These are phyloP conservation scores for Colletotrichum sp. DNA, from an alignment of 2,329 filamentous ascomycete species.

Conservation along the genomic window DNA sequence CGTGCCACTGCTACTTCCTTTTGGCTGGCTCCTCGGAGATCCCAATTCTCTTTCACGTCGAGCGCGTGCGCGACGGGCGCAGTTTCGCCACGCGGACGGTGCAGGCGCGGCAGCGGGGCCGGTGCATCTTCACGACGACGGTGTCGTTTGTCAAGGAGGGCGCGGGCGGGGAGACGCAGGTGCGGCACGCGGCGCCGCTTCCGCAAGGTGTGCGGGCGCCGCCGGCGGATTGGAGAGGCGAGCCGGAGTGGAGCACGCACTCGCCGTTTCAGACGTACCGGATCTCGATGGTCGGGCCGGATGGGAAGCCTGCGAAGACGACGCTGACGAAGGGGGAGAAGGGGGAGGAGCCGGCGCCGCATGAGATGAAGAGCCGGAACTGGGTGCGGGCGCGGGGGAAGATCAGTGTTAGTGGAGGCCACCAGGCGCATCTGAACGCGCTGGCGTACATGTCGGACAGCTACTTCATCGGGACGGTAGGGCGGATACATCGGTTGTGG, in stretches of 20 bases:
- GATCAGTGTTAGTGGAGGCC: constrained; percentile 76
- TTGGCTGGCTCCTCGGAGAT: constrained; percentile 85
- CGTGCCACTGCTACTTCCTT: constrained; percentile 99
- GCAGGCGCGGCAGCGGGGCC: constrained; percentile 88
- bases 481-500: constrained; percentile 81
- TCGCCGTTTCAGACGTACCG: constrained; percentile 53
- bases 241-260: constrained; percentile 55
- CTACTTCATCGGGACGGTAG: constrained; percentile 91
- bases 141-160: constrained; percentile 81
- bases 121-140: constrained; percentile 94
- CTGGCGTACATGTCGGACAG: constrained; percentile 93
- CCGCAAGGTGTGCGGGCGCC: constrained; percentile 49
- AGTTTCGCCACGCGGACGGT: constrained; percentile 93
- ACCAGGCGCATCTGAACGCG: constrained; percentile 82
- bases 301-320: neutral
- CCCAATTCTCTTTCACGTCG: constrained; percentile 93
- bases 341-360: constrained; percentile 46
- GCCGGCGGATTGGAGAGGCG: constrained; percentile 41
- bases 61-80: constrained; percentile 87
- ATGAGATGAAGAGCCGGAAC: constrained; percentile 38
- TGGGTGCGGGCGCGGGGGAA: constrained; percentile 78
- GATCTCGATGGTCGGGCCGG: constrained; percentile 39
- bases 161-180: constrained; percentile 53
- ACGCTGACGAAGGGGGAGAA: neutral
- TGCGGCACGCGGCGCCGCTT: constrained; percentile 70